Percentiles rank a stretch among this genome's conserved stretches.
Conservation (phyloP, 192 early-diverging fungal species). For the Gryganskiella cystojenkinii region DNA sequence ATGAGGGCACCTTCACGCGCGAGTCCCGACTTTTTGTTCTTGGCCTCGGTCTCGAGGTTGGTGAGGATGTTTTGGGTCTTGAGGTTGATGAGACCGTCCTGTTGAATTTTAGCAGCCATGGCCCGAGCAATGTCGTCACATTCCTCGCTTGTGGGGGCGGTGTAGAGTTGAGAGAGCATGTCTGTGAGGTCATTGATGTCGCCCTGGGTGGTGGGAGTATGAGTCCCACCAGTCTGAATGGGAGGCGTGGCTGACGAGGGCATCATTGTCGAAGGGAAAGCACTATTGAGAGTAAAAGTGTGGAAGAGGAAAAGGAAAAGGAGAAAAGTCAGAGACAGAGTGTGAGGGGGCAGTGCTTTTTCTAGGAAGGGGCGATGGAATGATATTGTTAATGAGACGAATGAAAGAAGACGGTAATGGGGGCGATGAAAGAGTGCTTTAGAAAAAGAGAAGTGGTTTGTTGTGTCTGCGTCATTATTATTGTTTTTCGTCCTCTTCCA, state of each 20-base stretch:
- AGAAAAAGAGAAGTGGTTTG: no score
- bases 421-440: no score
- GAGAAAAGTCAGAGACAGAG: no score
- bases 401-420: no score
- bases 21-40: slow-evolving; percentile 74
- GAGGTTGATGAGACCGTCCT: slow-evolving; percentile 66
- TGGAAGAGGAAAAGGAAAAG: no score
- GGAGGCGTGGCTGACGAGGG: background rate
- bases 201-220: background rate
- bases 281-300: no score
- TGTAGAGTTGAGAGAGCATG: slow-evolving; percentile 56
- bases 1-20: slow-evolving; percentile 74
- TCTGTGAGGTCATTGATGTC: slow-evolving; percentile 46
- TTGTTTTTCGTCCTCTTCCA: no score
- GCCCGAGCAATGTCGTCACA: slow-evolving; percentile 58
- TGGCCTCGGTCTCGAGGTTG: slow-evolving; percentile 63
- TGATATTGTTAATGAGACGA: no score
- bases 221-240: background rate
- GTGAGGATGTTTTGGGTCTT: slow-evolving; percentile 67
- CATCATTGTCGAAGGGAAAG: background rate
- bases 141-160: slow-evolving; percentile 62
- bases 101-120: slow-evolving; percentile 53
- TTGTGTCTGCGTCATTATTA: no score
- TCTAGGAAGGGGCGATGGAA: no score
- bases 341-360: no score